Percentiles rank a stretch among this genome's conserved stretches.
Evolutionary conservation across 2,329 filamentous ascomycete genomes (phyloP).

Genomic region (Hymenoscyphus salicellus): DNA sequence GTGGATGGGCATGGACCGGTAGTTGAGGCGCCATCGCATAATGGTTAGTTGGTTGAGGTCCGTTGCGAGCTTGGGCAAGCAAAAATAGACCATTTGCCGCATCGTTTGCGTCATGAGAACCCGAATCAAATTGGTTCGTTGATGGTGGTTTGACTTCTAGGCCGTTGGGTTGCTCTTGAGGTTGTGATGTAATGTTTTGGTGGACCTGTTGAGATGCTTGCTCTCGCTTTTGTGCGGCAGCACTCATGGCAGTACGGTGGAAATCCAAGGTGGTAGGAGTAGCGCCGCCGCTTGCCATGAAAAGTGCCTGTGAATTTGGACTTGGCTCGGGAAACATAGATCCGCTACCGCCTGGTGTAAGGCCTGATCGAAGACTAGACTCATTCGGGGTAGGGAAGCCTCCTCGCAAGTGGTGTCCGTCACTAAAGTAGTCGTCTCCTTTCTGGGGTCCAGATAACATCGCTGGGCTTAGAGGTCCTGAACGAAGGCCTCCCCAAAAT

Average conservation of each 20-base stretch:
- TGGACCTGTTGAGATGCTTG: slow-evolving; percentile 40
- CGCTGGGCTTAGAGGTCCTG: slow-evolving; percentile 90
- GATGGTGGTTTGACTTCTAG: slow-evolving; percentile 44
- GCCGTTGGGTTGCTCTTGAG: slow-evolving; percentile 43
- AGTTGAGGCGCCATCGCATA: slow-evolving; percentile 32
- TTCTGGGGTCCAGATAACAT: slow-evolving; percentile 83
- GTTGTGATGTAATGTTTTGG: slow-evolving; percentile 48
- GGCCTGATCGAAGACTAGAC: slow-evolving; percentile 82
- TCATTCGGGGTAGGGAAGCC: slow-evolving; percentile 96
- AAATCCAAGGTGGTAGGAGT: slow-evolving; percentile 93
- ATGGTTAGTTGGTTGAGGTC: slow-evolving; percentile 42
- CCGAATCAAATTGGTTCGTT: slow-evolving; percentile 69
- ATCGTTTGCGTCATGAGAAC: slow-evolving; percentile 76
- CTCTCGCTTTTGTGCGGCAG: slow-evolving; percentile 63
- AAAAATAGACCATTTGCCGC: slow-evolving; percentile 92
- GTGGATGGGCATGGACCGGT: slow-evolving; percentile 34
- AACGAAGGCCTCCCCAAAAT: slow-evolving; percentile 82
- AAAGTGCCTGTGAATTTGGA: slow-evolving; percentile 76
- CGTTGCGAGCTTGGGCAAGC: slow-evolving; percentile 70
- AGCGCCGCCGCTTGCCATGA: slow-evolving; percentile 72
- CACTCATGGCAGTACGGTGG: slow-evolving; percentile 84
- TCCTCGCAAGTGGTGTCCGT: slow-evolving; percentile 72
- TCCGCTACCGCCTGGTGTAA: slow-evolving; percentile 91
- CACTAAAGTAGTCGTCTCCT: slow-evolving; percentile 78
- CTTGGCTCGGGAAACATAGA: slow-evolving; percentile 96